Evolutionary conservation across 352 stramenopile species (phyloP).

Genomic region (Phytopythium chamaehyphon): DNA sequence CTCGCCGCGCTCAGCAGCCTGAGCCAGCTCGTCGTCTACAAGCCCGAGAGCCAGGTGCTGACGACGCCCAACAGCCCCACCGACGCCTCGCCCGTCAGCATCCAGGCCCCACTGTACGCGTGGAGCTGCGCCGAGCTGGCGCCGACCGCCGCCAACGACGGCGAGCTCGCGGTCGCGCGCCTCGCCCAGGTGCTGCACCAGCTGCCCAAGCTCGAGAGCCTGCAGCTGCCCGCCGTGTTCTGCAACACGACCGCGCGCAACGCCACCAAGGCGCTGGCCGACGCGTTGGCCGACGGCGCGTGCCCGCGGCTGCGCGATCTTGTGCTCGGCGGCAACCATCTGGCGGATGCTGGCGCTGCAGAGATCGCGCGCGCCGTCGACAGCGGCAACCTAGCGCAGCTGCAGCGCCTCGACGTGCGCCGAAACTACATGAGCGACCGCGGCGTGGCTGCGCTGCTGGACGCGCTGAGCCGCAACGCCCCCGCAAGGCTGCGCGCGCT

Average conservation of each 20-base stretch:
- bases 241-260: conserved; percentile 62
- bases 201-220: conserved; percentile 38
- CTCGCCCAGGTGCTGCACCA: conserved; percentile 30
- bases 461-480: conserved; percentile 20
- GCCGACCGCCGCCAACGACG: conserved; percentile 45
- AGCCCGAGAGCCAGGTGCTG: conserved; percentile 11
- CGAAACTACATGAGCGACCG: conserved; percentile 72
- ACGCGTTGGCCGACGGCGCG: conserved; percentile 32
- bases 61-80: not conserved
- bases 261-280: conserved; percentile 32
- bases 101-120: conserved; percentile 36
- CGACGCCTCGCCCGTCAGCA: conserved; percentile 10
- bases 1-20: conserved; percentile 54
- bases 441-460: conserved; percentile 39
- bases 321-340: conserved; percentile 60
- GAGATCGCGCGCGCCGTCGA: conserved; percentile 45
- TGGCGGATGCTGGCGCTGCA: conserved; percentile 46
- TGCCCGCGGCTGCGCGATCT: conserved; percentile 54
- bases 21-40: conserved; percentile 54
- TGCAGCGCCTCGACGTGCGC: conserved; percentile 57
- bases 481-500: conserved; percentile 44
- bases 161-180: conserved; percentile 43
- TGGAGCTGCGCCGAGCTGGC: conserved; percentile 62
- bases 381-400: conserved; percentile 20
- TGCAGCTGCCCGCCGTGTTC: conserved; percentile 70